A percentile compares a stretch with the other conserved stretches of the same genome.
Conservation (phyloP, 176 grass and related monocot genomes). For the Oryza rufipogon region DNA sequence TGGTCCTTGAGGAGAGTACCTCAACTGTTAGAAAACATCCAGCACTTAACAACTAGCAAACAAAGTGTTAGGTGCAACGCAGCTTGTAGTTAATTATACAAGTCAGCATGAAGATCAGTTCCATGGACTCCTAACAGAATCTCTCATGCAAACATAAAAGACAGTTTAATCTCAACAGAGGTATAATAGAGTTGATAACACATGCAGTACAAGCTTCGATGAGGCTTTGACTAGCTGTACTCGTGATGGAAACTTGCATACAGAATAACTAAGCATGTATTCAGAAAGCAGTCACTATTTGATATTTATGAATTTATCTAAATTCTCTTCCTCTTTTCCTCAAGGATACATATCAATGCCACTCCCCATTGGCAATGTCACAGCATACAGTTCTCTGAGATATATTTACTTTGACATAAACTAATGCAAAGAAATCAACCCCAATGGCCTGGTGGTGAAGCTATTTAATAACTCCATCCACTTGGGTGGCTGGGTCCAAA, state of each 20-base stretch:
- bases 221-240: background rate
- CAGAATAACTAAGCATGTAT: background rate
- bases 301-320: background rate
- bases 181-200: background rate
- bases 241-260: background rate
- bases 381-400: background rate
- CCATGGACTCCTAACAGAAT: background rate
- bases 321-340: background rate
- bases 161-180: background rate
- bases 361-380: background rate
- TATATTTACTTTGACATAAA: background rate
- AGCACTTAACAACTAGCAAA: background rate
- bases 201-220: background rate
- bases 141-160: background rate
- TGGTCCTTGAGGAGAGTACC: background rate
- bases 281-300: background rate
- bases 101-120: background rate
- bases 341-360: background rate
- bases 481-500: background rate
- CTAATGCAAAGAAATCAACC: background rate
- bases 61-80: conserved; percentile 4
- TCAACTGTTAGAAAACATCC: background rate
- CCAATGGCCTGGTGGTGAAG: background rate
- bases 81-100: background rate
- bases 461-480: background rate